Evolutionary conservation across 352 stramenopile genomes (phyloP).

Genomic region (Thalassiosira allenii): DNA sequence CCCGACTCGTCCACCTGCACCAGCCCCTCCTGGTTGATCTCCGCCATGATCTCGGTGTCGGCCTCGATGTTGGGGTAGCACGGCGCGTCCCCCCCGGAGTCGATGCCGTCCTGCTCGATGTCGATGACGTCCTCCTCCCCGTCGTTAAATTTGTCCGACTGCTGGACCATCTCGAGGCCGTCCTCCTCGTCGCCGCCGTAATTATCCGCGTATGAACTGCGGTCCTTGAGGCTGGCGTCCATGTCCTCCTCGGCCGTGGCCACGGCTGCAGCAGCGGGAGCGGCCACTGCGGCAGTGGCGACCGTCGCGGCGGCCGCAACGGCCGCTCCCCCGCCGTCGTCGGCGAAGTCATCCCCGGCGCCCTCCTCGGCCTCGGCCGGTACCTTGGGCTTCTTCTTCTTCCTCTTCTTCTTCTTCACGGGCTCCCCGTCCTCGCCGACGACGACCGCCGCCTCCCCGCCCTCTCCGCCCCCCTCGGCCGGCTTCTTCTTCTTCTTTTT

Average conservation of each 20-base stretch:
- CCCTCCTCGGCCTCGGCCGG: not conserved
- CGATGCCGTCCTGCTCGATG: not conserved
- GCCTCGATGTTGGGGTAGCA: slow-evolving; percentile 40
- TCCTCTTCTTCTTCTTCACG: not conserved
- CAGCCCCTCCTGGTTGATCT: slow-evolving; percentile 36
- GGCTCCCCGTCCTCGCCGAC: not conserved
- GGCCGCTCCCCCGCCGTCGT: not conserved
- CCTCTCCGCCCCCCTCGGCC: not conserved
- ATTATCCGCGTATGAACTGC: not conserved
- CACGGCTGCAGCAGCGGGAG: not conserved
- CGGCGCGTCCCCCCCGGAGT: too few species aligned
- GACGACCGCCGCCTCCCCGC: not conserved
- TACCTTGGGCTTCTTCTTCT: not conserved
- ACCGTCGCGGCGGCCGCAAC: not conserved
- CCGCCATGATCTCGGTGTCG: slow-evolving; percentile 50
- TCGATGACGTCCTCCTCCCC: too few species aligned
- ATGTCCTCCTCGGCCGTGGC: not conserved
- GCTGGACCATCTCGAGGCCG: slow-evolving; percentile 47
- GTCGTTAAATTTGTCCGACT: too few species aligned
- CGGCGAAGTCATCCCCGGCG: not conserved
- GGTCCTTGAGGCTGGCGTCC: not conserved
- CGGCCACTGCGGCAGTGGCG: too few species aligned
- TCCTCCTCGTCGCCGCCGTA: slow-evolving; percentile 15
- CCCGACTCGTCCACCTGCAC: slow-evolving; percentile 48
- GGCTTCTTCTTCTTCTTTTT: slow-evolving; percentile 6